A percentile compares a stretch with the other conserved stretches of the same genome.
Evolutionary conservation across 495 filamentous ascomycete species (phyloP).

Genomic region (Penicillium silybi): DNA sequence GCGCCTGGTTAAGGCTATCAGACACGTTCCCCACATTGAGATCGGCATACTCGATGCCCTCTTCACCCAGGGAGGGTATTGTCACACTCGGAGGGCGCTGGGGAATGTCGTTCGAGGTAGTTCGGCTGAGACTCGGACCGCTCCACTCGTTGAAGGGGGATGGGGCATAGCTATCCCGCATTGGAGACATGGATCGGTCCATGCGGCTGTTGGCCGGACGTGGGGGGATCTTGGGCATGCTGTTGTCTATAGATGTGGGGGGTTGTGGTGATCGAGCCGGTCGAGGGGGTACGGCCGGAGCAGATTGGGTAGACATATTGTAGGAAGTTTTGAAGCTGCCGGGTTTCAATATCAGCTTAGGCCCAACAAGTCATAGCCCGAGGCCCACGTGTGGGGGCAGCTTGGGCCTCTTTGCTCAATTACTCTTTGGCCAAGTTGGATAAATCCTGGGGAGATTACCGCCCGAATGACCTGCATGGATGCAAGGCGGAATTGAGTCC

Average conservation of each 20-base stretch:
- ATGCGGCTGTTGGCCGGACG: constrained; percentile 61
- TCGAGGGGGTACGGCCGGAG: constrained; percentile 46
- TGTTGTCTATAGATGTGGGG: constrained; percentile 21
- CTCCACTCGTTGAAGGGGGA: constrained; percentile 76
- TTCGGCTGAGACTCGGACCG: constrained; percentile 42
- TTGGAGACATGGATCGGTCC: constrained; percentile 76
- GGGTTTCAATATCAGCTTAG: constrained; percentile 13
- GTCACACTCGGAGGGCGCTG: constrained; percentile 69
- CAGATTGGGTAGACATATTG: constrained; percentile 46
- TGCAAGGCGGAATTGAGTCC: constrained; percentile 8
- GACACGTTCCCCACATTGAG: constrained; percentile 43
- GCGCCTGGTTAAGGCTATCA: constrained; percentile 39
- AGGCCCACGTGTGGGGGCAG: constrained; percentile 6
- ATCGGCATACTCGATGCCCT: constrained; percentile 81
- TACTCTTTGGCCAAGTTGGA: neutral
- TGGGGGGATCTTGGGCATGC: constrained; percentile 57
- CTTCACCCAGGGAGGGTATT: constrained; percentile 81
- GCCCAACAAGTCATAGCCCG: constrained; percentile 11
- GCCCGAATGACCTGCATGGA: constrained; percentile 12
- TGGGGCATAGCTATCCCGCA: constrained; percentile 71
- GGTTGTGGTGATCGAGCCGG: constrained; percentile 49
- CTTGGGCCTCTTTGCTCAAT: constrained; percentile 8
- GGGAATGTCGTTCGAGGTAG: constrained; percentile 49
- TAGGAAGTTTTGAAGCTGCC: constrained; percentile 18
- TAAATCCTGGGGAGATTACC: constrained; percentile 1